Base-by-base conservation (phyloP, 2,329 filamentous ascomycete species). In the Aspergillus fumigatiaffinis region DNA sequence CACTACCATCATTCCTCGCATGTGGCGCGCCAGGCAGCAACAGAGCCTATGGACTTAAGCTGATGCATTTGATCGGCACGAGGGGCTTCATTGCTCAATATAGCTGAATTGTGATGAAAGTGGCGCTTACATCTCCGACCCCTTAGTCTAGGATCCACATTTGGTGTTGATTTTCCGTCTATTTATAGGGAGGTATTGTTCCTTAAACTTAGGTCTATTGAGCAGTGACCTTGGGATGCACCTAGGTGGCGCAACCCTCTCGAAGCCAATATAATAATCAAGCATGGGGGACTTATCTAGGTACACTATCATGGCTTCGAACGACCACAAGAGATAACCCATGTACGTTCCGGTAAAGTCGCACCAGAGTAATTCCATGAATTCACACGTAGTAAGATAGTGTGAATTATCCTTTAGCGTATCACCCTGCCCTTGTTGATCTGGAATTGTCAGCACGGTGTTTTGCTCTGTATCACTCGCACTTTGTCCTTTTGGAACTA, bases 1-100 rank as follows among this genome's bases (percentile, higher is more conserved):
- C 91, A 96, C 73, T 96, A 96, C 73, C 88, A 88, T 62, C 91
- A 92, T 70, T 91, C 90, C 8, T 80, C 88, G 48, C 90, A 95
- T 71, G 70, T 87, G 60, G 79, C 71, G 50, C 73, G 76, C 21
- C 78, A 80, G 54, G 72, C 12, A 9, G 35, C 5, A 10, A n/a
- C 29, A 17, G 12, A 51, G 3, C 21, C 20, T 3, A 41, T 41
- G 23, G 35, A 38, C n/a, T 23, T 41, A n/a, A 35, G n/a, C 12
- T 38, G 29, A 47, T 21, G 10, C 5, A 23, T 47, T 17, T 35
- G 10, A 26, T 29, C 23, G 44, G 14, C 23, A 26, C 10, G 20
- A 23, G 14, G 21, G 5, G 10, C 20, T 25, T 26, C 44, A 6
- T 23, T 23, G 2, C n/a, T 29, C 12, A 48, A 23, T 4, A 23